Percentiles rank a stretch among this genome's conserved stretches.
Conservation (phyloP, 2,329 filamentous ascomycete species). For the Neonectria ditissima region DNA sequence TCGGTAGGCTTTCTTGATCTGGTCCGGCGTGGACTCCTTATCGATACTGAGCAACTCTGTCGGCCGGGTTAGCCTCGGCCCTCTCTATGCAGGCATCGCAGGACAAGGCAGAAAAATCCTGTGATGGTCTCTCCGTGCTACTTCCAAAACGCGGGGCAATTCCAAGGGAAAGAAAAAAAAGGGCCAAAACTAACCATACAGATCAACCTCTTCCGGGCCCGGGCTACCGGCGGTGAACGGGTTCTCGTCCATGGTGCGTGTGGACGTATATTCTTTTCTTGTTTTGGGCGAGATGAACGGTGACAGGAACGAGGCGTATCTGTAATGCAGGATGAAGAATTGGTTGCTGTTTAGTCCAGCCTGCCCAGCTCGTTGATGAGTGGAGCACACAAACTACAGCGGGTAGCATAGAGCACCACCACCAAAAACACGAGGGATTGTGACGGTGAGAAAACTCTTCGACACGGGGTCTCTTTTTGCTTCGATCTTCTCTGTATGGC, state of each 20-base stretch:
- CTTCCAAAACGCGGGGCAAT: constrained; percentile 14
- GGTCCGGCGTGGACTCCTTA: constrained; percentile 76
- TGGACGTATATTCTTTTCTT: neutral
- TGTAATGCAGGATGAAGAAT: constrained; percentile 47
- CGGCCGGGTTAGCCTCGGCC: constrained; percentile 27
- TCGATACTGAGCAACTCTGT: constrained; percentile 84
- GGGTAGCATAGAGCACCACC: constrained; percentile 25
- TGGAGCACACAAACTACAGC: constrained; percentile 20
- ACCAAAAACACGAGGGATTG: neutral
- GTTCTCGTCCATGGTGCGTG: constrained; percentile 40
- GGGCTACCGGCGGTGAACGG: constrained; percentile 42
- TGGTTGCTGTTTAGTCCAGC: constrained; percentile 27
- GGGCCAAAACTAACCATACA: constrained; percentile 65
- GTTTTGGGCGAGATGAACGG: neutral
- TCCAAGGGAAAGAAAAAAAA: constrained; percentile 2
- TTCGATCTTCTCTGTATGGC: neutral
- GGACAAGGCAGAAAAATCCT: constrained; percentile 6
- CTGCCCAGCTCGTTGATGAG: constrained; percentile 10
- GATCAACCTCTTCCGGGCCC: constrained; percentile 63
- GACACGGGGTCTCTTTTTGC: constrained; percentile 20
- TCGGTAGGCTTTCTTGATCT: constrained; percentile 96
- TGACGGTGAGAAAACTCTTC: constrained; percentile 39
- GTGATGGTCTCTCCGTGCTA: neutral
- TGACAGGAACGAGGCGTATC: constrained; percentile 11
- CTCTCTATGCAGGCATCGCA: neutral